phyloP scores from a whole-genome alignment of 1,284 basidiomycete genomes.

The Fomes fomentarius region DNA sequence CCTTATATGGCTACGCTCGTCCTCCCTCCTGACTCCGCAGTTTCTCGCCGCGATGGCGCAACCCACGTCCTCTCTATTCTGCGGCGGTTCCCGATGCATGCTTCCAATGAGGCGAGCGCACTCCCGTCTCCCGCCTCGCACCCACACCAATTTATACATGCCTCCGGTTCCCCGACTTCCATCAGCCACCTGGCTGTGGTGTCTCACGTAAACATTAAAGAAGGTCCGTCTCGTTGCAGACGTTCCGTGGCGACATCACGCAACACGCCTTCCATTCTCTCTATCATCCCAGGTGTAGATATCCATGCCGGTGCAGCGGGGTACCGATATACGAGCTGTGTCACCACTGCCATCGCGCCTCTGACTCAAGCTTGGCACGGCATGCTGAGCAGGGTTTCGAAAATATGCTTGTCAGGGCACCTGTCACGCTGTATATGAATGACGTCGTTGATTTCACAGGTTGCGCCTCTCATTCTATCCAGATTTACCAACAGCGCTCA shows the following conservation, averaged over 20 bases:
- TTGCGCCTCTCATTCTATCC: too few species aligned
- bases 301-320: too few species aligned
- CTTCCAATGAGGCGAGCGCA: not conserved
- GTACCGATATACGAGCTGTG: not conserved
- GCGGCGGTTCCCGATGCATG: not conserved
- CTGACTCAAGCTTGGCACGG: too few species aligned
- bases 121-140: not conserved
- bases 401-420: too few species aligned
- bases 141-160: not conserved
- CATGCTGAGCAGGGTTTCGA: too few species aligned
- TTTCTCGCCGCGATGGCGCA: not conserved
- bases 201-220: slow-evolving; percentile 8
- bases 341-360: too few species aligned
- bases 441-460: too few species aligned
- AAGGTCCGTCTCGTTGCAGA: not conserved
- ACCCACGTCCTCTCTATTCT: not conserved
- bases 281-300: not conserved
- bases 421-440: too few species aligned
- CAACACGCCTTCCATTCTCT: not conserved
- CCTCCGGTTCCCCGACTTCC: not conserved
- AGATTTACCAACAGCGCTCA: too few species aligned
- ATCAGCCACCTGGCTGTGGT: slow-evolving; percentile 2
- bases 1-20: slow-evolving; percentile 22
- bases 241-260: not conserved
- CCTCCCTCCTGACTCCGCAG: slow-evolving; percentile 13